Conservation (phyloP, 495 filamentous ascomycete species). For the Margaritispora aquatica region DNA sequence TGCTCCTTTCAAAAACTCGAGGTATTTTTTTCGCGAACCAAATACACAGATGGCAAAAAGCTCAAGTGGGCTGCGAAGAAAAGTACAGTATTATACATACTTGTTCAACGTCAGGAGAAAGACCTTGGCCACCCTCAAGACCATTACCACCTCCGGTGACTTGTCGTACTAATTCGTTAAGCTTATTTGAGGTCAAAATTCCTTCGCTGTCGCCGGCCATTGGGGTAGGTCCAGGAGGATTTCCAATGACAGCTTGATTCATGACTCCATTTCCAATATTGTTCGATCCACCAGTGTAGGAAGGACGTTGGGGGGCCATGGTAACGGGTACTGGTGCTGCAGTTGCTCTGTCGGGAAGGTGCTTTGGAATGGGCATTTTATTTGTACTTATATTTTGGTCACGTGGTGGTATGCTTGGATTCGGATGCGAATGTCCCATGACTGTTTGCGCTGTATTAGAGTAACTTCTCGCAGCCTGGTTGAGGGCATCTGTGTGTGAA, state of each 20-base stretch:
- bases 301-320: constrained; percentile 67
- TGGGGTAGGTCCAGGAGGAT: constrained; percentile 64
- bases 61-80: background rate
- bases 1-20: background rate
- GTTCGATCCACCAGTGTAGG: constrained; percentile 66
- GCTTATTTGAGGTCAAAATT: constrained; percentile 89
- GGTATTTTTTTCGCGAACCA: too few relatives aligned
- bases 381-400: constrained; percentile 40
- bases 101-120: constrained; percentile 93
- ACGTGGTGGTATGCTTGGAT: constrained; percentile 36
- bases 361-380: constrained; percentile 71
- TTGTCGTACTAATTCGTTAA: constrained; percentile 90
- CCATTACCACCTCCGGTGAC: constrained; percentile 77
- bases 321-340: constrained; percentile 63
- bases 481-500: constrained; percentile 56
- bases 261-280: constrained; percentile 69
- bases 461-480: constrained; percentile 53
- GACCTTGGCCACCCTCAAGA: constrained; percentile 55
- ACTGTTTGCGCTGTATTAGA: constrained; percentile 35
- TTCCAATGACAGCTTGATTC: constrained; percentile 77
- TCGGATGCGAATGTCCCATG: constrained; percentile 48
- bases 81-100: constrained; percentile 41
- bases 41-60: too few relatives aligned
- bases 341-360: constrained; percentile 54
- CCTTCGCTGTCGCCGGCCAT: constrained; percentile 87